Evolutionary conservation across 1,284 basidiomycete genomes (phyloP).

Genomic region (Puccinia coronata): DNA sequence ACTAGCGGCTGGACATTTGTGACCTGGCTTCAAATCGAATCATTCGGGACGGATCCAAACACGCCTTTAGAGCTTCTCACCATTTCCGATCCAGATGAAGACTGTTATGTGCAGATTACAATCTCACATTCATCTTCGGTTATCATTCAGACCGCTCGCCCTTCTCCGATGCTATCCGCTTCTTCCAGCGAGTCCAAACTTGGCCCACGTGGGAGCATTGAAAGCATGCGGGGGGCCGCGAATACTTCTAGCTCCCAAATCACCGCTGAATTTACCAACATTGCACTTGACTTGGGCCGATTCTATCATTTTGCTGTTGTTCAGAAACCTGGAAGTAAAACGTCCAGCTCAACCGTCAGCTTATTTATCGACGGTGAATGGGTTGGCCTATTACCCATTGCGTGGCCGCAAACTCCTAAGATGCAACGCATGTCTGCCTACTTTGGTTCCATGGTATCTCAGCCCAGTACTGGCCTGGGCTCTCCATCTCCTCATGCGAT

Average conservation of each 20-base stretch:
- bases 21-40: slow-evolving; percentile 48
- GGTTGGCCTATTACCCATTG: neutral
- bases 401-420: slow-evolving; percentile 27
- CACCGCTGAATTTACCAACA: slow-evolving; percentile 21
- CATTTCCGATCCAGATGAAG: slow-evolving; percentile 44
- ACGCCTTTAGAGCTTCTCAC: slow-evolving; percentile 32
- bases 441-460: slow-evolving; percentile 27
- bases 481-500: neutral
- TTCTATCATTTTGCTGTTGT: slow-evolving; percentile 49
- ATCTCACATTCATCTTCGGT: slow-evolving; percentile 29
- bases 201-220: neutral
- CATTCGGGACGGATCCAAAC: slow-evolving; percentile 30
- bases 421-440: slow-evolving; percentile 33
- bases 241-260: neutral
- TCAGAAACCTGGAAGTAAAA: slow-evolving; percentile 35
- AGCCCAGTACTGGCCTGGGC: neutral
- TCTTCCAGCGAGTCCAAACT: neutral
- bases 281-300: slow-evolving; percentile 18
- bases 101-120: slow-evolving; percentile 33
- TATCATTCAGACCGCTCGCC: slow-evolving; percentile 35
- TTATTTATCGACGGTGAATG: slow-evolving; percentile 43
- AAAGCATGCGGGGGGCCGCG: neutral
- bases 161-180: neutral
- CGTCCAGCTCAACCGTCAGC: slow-evolving; percentile 11
- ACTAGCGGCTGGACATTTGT: slow-evolving; percentile 43